Percentiles rank a stretch among this genome's conserved stretches.
phyloP scores from a whole-genome alignment of 2,329 filamentous ascomycete species.

The Xylaria sp. region DNA sequence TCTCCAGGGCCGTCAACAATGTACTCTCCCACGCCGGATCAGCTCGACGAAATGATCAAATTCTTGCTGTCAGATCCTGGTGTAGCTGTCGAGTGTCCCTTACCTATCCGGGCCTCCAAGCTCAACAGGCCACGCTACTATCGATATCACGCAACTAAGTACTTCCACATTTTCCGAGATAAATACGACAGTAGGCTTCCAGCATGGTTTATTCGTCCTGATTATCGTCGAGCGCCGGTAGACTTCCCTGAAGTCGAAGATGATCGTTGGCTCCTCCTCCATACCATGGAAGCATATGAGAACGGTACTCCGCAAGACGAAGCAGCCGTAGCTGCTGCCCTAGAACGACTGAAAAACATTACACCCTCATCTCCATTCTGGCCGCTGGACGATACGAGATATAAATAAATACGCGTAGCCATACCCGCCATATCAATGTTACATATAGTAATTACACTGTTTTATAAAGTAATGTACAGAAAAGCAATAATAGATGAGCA shows the following conservation, averaged over 20 bases:
- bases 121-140: neutral
- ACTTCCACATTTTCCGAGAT: neutral
- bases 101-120: neutral
- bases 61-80: neutral
- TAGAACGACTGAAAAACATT: too few species aligned
- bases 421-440: too few species aligned
- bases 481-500: too few species aligned
- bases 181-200: neutral
- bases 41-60: neutral
- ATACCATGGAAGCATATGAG: neutral
- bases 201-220: neutral
- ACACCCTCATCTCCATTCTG: too few species aligned
- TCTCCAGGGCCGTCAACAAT: neutral
- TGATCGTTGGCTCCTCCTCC: neutral
- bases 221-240: neutral
- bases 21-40: neutral
- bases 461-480: too few species aligned
- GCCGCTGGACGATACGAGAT: too few species aligned
- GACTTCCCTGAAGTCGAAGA: neutral
- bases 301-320: neutral
- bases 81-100: neutral
- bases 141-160: neutral
- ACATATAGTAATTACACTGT: too few species aligned
- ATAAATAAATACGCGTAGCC: too few species aligned
- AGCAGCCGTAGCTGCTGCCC: neutral